Conservation (phyloP, 305 asterid species). For the Solanum hybrid region DNA sequence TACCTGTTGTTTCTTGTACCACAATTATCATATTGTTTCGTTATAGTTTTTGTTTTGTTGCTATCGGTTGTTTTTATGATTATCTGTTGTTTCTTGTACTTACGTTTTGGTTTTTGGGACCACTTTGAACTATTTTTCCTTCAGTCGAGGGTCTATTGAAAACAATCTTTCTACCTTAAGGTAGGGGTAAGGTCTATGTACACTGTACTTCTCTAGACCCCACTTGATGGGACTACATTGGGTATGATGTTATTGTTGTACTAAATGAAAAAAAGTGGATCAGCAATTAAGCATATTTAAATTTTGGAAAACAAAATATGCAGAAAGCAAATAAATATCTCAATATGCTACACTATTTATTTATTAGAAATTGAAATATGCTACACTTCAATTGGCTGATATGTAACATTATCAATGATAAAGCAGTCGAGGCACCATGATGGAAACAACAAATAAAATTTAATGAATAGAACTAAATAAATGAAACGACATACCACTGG, state of each 20-base stretch:
- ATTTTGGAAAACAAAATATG: background rate
- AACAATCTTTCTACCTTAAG: background rate
- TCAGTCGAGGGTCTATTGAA: background rate
- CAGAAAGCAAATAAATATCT: background rate
- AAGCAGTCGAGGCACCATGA: conserved; percentile 3
- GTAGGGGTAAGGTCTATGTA: background rate
- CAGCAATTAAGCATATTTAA: background rate
- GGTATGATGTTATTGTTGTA: background rate
- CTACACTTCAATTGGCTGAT: background rate
- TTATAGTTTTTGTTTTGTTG: background rate
- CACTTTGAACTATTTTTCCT: background rate
- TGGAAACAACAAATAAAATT: conserved; percentile 1
- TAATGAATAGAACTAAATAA: conserved; percentile 5
- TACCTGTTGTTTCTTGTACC: background rate
- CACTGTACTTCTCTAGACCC: background rate
- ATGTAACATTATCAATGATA: background rate
- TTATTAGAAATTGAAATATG: background rate
- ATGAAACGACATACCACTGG: conserved; percentile 51
- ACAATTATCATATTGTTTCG: background rate
- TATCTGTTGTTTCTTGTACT: background rate
- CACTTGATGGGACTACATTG: background rate
- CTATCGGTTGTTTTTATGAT: background rate
- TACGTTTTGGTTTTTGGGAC: background rate
- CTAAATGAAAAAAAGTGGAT: background rate
- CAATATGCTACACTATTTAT: background rate